A percentile compares a stretch with the other conserved stretches of the same genome.
Evolutionary conservation across 257 asterid genomes (phyloP).

Genomic region (Agastache rugosa): DNA sequence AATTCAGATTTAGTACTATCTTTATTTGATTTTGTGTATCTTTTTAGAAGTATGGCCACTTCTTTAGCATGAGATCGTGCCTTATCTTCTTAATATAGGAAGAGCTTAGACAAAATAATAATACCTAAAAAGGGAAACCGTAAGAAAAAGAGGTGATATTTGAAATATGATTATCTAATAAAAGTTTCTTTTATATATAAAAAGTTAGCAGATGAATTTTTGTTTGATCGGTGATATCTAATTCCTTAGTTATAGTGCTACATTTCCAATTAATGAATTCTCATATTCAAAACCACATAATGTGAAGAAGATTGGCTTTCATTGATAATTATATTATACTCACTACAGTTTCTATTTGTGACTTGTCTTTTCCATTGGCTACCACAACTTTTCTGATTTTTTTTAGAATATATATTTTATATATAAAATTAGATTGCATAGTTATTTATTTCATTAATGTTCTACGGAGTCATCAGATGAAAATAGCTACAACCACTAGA

Average conservation of each 20-base stretch:
- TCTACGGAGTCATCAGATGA: not conserved
- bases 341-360: not conserved
- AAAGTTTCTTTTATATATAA: not conserved
- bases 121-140: not conserved
- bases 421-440: too few species aligned
- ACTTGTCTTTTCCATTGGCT: not conserved
- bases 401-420: too few species aligned
- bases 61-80: not conserved
- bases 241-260: not conserved
- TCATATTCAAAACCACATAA: not conserved
- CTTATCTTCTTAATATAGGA: not conserved
- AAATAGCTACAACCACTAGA: too few species aligned
- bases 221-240: conserved; percentile 2
- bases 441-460: too few species aligned
- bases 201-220: not conserved
- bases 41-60: not conserved
- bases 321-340: not conserved
- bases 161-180: not conserved
- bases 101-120: not conserved
- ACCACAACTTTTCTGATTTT: too few species aligned
- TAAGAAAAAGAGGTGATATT: not conserved
- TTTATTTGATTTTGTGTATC: conserved; percentile 8
- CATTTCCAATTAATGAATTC: not conserved
- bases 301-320: not conserved
- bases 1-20: not conserved